These are phyloP conservation scores for Pisolithus albus DNA, from an alignment of 768 basidiomycete species.

Conservation along the genomic window DNA sequence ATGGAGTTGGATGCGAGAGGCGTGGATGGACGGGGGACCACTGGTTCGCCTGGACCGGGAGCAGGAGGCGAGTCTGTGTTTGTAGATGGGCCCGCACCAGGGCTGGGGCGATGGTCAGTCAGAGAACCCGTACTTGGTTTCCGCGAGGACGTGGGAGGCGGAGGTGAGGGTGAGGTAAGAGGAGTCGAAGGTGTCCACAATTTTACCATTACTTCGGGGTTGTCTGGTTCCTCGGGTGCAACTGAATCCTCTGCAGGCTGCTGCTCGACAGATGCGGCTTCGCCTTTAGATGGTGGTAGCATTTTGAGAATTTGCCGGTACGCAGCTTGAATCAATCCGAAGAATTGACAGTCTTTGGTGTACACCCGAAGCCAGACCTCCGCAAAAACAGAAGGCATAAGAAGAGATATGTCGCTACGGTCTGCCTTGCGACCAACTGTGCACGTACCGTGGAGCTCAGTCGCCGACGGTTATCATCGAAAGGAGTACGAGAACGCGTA, in stretches of 20 bases:
- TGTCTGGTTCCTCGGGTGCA: constrained; percentile 1
- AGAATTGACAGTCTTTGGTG: constrained; percentile 52
- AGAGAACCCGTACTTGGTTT: constrained; percentile 9
- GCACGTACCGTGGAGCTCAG: background rate
- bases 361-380: constrained; percentile 68
- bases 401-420: constrained; percentile 53
- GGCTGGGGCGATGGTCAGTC: background rate
- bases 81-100: no score
- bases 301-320: constrained; percentile 42
- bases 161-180: constrained; percentile 30
- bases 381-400: constrained; percentile 60
- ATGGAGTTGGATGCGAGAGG: background rate
- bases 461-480: background rate
- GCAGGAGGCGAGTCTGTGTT: no score
- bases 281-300: constrained; percentile 6
- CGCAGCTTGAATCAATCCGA: constrained; percentile 60
- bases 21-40: background rate
- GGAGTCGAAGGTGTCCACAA: constrained; percentile 28
- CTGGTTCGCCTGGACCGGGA: background rate
- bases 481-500: background rate
- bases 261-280: background rate
- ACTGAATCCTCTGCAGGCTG: constrained; percentile 11
- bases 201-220: constrained; percentile 3
- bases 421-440: constrained; percentile 40
- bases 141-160: constrained; percentile 26